Evolutionary conservation across 305 asterid genomes (phyloP).

Genomic region (Solanum aculeatissimum): DNA sequence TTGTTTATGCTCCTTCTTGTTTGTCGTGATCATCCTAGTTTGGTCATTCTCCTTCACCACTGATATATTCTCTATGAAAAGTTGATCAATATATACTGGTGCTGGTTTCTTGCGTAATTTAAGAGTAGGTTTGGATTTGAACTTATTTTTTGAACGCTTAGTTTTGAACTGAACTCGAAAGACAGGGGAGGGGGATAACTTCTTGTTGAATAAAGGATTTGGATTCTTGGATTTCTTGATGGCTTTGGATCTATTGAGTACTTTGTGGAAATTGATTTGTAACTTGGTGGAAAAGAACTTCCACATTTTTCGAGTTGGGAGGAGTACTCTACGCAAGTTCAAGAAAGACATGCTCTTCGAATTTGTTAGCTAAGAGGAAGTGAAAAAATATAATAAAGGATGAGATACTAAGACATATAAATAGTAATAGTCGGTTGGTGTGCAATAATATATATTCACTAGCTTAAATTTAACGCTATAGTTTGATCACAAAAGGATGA

Average conservation of each 20-base stretch:
- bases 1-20: neutral
- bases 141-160: slow-evolving; percentile 14
- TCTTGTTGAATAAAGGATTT: slow-evolving; percentile 8
- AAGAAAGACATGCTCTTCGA: slow-evolving; percentile 28
- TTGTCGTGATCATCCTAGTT: neutral
- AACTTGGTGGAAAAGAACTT: slow-evolving; percentile 29
- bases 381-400: neutral
- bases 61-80: slow-evolving; percentile 33
- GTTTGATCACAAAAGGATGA: neutral
- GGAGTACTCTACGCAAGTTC: slow-evolving; percentile 25
- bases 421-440: neutral
- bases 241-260: slow-evolving; percentile 29
- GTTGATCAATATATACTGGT: slow-evolving; percentile 51
- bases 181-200: slow-evolving; percentile 19
- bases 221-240: slow-evolving; percentile 24
- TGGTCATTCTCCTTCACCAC: neutral
- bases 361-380: neutral
- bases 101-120: slow-evolving; percentile 7
- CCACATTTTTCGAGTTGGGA: slow-evolving; percentile 43
- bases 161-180: slow-evolving; percentile 21
- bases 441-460: neutral
- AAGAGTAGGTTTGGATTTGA: slow-evolving; percentile 11
- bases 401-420: neutral
- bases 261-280: slow-evolving; percentile 21
- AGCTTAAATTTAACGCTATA: slow-evolving; percentile 32